phyloP scores from a whole-genome alignment of 1,284 basidiomycete genomes.

The Cutaneotrichosporon dermatis region DNA sequence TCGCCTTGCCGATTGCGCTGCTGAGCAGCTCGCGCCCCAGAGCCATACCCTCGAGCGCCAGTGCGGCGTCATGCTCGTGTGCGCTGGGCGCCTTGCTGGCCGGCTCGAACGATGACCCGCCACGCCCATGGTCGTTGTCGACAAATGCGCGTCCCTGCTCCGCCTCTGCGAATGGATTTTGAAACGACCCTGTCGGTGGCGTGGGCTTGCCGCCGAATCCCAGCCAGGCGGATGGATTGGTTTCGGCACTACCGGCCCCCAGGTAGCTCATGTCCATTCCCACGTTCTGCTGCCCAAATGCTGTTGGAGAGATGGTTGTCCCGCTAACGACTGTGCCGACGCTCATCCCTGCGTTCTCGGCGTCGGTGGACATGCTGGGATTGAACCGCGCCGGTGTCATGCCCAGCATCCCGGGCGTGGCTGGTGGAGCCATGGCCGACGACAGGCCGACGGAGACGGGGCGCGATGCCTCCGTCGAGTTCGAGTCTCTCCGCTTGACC shows the following conservation, averaged over 20 bases:
- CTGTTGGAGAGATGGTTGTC: background rate
- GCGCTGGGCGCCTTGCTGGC: slow-evolving; percentile 18
- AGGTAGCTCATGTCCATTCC: slow-evolving; percentile 3
- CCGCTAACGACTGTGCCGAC: no score
- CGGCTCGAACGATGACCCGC: slow-evolving; percentile 4
- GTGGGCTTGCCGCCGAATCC: background rate
- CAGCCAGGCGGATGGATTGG: background rate
- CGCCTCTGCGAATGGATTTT: background rate
- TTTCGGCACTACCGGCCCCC: background rate
- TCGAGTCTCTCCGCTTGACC: background rate
- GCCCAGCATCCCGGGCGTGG: background rate
- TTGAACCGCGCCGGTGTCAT: background rate
- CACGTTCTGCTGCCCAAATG: background rate
- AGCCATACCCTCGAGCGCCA: slow-evolving; percentile 23
- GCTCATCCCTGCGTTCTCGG: background rate
- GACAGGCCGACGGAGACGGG: background rate
- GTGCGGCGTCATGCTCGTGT: slow-evolving; percentile 21
- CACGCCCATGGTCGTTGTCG: background rate
- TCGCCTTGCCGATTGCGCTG: background rate
- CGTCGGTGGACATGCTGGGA: background rate
- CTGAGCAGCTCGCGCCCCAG: slow-evolving; percentile 17
- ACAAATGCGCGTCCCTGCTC: background rate
- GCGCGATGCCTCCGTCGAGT: background rate
- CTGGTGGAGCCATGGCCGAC: background rate
- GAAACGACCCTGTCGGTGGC: background rate